Evolutionary conservation across 352 stramenopile genomes (phyloP), one percentile per base, ranked within the genome.

Genomic region (Thalassiosira hispida): DNA sequence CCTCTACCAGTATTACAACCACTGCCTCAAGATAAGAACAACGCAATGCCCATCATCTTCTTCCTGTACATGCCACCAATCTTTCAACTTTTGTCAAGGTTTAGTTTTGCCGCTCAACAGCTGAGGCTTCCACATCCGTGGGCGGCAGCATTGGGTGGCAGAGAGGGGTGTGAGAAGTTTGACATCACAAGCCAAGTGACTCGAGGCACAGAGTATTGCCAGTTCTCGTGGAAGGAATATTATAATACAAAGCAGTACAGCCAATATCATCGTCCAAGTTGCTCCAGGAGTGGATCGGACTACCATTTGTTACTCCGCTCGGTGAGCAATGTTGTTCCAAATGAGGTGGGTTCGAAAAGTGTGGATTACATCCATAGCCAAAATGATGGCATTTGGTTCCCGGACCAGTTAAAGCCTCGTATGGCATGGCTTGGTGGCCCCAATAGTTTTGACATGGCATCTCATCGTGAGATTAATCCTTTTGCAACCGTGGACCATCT

Each of bases 11-110:
- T 85, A 2, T 59, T 82, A 55, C 78, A 85, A 40, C 78, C 78
- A n/a, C 51, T 85, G 25, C 78, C 78, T 16, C 14, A 71, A 60
- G n/a, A 76, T 4, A 51, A 70, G 33, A 44, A 71, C 40, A 75
- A 56, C 56, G 72, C 78, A 33, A 69, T 85, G 73, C 44, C 72
- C 11, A 78, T 85, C 27, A 66, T 85, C 25, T 85, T 85, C 40
- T 85, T 83, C 27, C 42, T 82, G 2, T 69, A 82, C 49, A 81
- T 85, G 77, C 77, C 77, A 23, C 57, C 22, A 25, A 38, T 66
- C 1, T 85, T 82, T 38, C 31, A 38, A 38, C 31, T 8, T 38
- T 38, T 38, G 31, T 38, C 31, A 38, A 38, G 31, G 31, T 79
- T 82, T 25, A 82, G 77, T 60, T 78, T 82, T 46, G 79, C 65